These are phyloP conservation scores for Aspergillus awamori DNA, from an alignment of 2,329 filamentous ascomycete species.

Conservation along the genomic window DNA sequence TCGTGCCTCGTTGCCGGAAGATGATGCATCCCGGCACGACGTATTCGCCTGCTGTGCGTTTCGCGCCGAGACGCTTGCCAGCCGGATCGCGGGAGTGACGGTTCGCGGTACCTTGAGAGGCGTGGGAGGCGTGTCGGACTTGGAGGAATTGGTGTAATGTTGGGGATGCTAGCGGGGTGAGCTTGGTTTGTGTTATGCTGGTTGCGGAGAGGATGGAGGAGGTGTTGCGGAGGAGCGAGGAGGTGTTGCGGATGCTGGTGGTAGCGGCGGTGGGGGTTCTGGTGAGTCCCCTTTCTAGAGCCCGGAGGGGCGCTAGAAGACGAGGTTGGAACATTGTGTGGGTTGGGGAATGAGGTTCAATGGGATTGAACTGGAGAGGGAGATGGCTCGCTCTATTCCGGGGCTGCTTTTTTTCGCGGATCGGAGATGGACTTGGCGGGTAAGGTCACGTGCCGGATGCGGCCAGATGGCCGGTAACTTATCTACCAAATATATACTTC, in stretches of 20 bases:
- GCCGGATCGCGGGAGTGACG: slow-evolving; percentile 66
- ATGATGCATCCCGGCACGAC: slow-evolving; percentile 97
- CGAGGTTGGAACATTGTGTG: slow-evolving; percentile 47
- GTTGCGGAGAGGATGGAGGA: slow-evolving; percentile 24
- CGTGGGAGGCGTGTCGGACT: slow-evolving; percentile 65
- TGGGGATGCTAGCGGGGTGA: slow-evolving; percentile 31
- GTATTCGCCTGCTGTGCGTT: slow-evolving; percentile 89
- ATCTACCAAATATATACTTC: background rate
- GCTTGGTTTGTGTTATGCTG: slow-evolving; percentile 13
- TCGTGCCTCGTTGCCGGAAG: slow-evolving; percentile 92
- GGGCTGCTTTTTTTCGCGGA: slow-evolving; percentile 28
- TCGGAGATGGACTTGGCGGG: slow-evolving; percentile 26
- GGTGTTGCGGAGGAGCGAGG: slow-evolving; percentile 31
- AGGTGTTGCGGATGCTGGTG: slow-evolving; percentile 9
- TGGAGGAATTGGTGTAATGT: slow-evolving; percentile 47
- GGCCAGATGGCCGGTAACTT: background rate
- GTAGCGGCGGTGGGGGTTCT: slow-evolving; percentile 31
- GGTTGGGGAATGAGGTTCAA: slow-evolving; percentile 10
- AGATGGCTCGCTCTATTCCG: slow-evolving; percentile 16
- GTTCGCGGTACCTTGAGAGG: slow-evolving; percentile 69
- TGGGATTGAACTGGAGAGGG: slow-evolving; percentile 11
- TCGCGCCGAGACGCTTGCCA: slow-evolving; percentile 89
- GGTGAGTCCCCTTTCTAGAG: slow-evolving; percentile 40
- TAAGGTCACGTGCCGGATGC: slow-evolving; percentile 27
- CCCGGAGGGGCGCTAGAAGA: slow-evolving; percentile 43